Conservation (phyloP, 2,329 filamentous ascomycete species). For the Fusarium pilosicola region DNA sequence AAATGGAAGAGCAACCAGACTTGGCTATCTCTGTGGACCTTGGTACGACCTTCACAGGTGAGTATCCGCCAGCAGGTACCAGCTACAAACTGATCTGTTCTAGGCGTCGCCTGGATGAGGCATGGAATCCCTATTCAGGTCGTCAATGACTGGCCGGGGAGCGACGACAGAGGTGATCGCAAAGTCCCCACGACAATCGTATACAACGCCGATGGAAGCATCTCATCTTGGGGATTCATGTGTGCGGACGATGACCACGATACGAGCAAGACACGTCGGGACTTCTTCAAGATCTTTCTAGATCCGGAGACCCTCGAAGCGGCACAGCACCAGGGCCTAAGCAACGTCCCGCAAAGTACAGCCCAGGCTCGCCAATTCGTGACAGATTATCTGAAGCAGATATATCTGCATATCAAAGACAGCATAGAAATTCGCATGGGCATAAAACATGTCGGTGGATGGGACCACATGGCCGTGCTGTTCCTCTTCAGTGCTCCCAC, state of each 20-base stretch:
- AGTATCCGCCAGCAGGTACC: not conserved
- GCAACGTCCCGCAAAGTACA: conserved; percentile 54
- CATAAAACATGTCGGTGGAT: conserved; percentile 50
- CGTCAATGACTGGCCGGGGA: conserved; percentile 65
- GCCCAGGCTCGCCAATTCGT: conserved; percentile 58
- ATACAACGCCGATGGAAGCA: conserved; percentile 54
- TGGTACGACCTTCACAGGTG: conserved; percentile 59
- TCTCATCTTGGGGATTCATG: conserved; percentile 64
- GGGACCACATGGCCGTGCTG: conserved; percentile 57
- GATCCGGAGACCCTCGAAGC: conserved; percentile 56
- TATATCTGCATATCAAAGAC: conserved; percentile 61
- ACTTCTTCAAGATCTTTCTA: conserved; percentile 67
- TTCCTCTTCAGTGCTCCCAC: conserved; percentile 69
- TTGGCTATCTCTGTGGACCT: conserved; percentile 57
- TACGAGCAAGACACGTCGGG: conserved; percentile 49
- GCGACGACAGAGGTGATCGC: conserved; percentile 62
- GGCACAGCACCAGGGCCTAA: conserved; percentile 56
- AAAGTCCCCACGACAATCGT: conserved; percentile 64
- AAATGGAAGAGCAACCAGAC: conserved; percentile 46
- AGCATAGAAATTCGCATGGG: conserved; percentile 55
- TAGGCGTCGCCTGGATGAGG: conserved; percentile 53
- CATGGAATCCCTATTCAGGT: conserved; percentile 55
- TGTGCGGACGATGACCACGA: conserved; percentile 57
- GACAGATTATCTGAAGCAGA: conserved; percentile 58
- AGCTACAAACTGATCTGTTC: not conserved